Evolutionary conservation across 257 asterid genomes (phyloP).

Genomic region (Scutellaria barbata): DNA sequence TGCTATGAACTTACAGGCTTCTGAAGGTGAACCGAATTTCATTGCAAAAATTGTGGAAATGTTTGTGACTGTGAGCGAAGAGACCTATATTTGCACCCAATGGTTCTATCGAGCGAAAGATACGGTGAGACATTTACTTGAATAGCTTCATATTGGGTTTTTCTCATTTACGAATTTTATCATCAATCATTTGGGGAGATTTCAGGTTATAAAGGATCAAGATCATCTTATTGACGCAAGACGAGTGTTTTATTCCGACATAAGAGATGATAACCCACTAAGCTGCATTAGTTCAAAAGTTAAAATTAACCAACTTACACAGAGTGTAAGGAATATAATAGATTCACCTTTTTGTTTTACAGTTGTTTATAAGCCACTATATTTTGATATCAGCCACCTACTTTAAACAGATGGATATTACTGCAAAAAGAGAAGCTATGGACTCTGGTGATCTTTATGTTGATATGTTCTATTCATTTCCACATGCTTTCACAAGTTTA

Average conservation of each 20-base stretch:
- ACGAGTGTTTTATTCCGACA: conserved; percentile 49
- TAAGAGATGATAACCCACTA: conserved; percentile 46
- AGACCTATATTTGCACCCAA: conserved; percentile 39
- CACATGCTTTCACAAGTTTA: conserved; percentile 36
- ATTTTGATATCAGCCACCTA: not conserved
- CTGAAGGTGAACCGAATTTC: conserved; percentile 39
- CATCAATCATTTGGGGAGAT: too few relatives aligned
- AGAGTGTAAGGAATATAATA: conserved; percentile 33
- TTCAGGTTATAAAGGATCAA: conserved; percentile 44
- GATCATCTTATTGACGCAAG: conserved; percentile 32
- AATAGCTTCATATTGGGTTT: not conserved
- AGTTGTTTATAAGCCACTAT: not conserved
- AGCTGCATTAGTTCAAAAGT: conserved; percentile 35
- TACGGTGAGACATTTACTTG: conserved; percentile 39
- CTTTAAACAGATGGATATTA: conserved; percentile 32
- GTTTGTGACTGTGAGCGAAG: conserved; percentile 38
- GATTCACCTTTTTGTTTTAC: not conserved
- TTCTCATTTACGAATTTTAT: too few relatives aligned
- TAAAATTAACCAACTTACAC: conserved; percentile 32
- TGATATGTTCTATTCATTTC: conserved; percentile 41
- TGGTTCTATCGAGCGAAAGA: conserved; percentile 55
- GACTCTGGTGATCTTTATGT: conserved; percentile 35
- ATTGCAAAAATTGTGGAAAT: conserved; percentile 46
- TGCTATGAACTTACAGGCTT: conserved; percentile 31
- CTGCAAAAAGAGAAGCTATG: conserved; percentile 9